Evolutionary conservation across 345 rosid genomes (phyloP).

Genomic region (Pistacia integerrima): DNA sequence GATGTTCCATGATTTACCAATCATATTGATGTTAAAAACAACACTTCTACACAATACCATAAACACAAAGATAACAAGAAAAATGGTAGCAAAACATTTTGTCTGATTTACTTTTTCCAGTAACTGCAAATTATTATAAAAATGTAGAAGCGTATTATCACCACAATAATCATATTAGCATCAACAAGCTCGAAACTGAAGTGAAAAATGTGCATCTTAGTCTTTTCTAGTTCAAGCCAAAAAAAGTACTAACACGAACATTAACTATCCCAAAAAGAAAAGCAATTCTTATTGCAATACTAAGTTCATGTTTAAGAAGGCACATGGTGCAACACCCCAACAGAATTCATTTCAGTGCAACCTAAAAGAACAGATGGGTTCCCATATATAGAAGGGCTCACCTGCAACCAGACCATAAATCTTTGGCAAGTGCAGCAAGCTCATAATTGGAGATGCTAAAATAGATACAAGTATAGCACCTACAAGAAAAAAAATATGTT

Average conservation of each 20-base stretch:
- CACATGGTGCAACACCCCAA: constrained; percentile 9
- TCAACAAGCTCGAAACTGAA: background rate
- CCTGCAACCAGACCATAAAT: constrained; percentile 73
- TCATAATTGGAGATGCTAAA: constrained; percentile 64
- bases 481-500: constrained; percentile 22
- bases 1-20: background rate
- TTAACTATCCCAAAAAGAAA: background rate
- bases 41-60: background rate
- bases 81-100: no score
- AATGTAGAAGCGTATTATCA: background rate
- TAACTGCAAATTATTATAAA: background rate
- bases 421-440: constrained; percentile 70
- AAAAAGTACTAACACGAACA: background rate
- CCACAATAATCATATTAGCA: background rate
- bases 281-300: background rate
- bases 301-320: background rate
- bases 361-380: background rate
- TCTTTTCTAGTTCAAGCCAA: background rate
- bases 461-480: constrained; percentile 78
- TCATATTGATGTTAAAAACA: background rate
- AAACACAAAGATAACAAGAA: background rate
- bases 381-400: constrained; percentile 13
- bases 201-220: background rate
- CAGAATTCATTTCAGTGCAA: background rate
- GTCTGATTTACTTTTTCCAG: background rate